A percentile compares a stretch with the other conserved stretches of the same genome.
Evolutionary conservation across 2,329 filamentous ascomycete species (phyloP).

Genomic region (Colletotrichum sojae): DNA sequence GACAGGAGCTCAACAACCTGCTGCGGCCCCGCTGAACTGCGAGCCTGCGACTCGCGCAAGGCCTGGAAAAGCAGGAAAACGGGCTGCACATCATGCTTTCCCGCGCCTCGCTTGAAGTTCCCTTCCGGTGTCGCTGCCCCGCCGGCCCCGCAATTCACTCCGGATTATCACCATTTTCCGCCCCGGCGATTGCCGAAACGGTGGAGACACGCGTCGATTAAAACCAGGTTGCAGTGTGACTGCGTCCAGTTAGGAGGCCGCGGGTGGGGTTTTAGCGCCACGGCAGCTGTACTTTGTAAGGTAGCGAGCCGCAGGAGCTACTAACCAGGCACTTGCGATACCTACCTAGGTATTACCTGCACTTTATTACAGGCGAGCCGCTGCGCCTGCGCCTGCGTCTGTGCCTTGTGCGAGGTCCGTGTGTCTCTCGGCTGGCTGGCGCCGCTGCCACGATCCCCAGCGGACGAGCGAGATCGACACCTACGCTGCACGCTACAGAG

Average conservation of each 20-base stretch:
- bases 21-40: background rate
- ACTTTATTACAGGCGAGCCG: too few relatives aligned
- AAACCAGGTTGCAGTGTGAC: too few relatives aligned
- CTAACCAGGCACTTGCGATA: conserved; percentile 1
- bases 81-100: background rate
- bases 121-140: background rate
- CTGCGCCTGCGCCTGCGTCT: background rate
- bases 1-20: background rate
- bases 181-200: conserved; percentile 27
- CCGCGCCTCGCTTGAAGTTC: background rate
- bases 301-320: background rate
- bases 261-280: conserved; percentile 20
- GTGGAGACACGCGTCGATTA: background rate
- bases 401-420: conserved; percentile 4
- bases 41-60: background rate
- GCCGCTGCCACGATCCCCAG: conserved; percentile 16
- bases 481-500: background rate
- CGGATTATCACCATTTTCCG: background rate
- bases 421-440: conserved; percentile 9
- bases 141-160: background rate
- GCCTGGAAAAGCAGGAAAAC: conserved; percentile 3
- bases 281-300: conserved; percentile 16
- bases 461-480: conserved; percentile 15
- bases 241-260: background rate
- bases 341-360: background rate